Percentiles rank a stretch among this genome's conserved stretches.
Conservation (phyloP, 495 filamentous ascomycete species). For the Penicillium robsamsonii region DNA sequence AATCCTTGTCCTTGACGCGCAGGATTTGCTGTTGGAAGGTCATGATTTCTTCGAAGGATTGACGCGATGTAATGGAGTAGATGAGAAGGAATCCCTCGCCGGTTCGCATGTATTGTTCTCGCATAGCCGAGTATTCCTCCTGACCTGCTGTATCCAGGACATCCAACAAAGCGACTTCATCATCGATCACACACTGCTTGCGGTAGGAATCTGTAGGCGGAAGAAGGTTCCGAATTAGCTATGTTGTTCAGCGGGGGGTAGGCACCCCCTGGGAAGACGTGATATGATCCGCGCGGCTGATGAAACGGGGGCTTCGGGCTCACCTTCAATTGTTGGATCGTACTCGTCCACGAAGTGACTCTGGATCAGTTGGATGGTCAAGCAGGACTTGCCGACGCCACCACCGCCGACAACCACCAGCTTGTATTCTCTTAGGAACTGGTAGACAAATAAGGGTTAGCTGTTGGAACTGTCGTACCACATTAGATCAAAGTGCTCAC, state of each 20-base stretch:
- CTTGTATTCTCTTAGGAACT: conserved; percentile 99
- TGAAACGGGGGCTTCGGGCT: conserved; percentile 18
- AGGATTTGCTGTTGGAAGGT: conserved; percentile 99
- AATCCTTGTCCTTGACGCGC: conserved; percentile 97
- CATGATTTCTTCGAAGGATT: conserved; percentile 96
- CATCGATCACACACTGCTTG: conserved; percentile 98
- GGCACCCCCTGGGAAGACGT: background rate
- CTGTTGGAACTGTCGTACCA: conserved; percentile 12
- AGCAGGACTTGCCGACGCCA: conserved; percentile 97
- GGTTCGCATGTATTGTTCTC: conserved; percentile 99
- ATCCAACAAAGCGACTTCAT: conserved; percentile 94
- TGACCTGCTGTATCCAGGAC: conserved; percentile 97
- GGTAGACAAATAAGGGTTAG: conserved; percentile 10
- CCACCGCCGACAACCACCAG: conserved; percentile 96
- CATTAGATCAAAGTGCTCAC: conserved; percentile 15
- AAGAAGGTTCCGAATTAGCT: conserved; percentile 19
- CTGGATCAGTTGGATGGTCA: conserved; percentile 99
- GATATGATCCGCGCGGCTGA: conserved; percentile 10
- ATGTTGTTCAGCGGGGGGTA: background rate
- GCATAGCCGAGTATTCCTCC: conserved; percentile 99
- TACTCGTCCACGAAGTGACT: conserved; percentile 99
- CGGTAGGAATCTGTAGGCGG: conserved; percentile 83
- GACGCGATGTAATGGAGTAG: conserved; percentile 95
- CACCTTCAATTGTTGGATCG: conserved; percentile 99
- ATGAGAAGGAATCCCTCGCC: conserved; percentile 97